Evolutionary conservation across 179 eudicot genomes (phyloP), one percentile per base, ranked within the genome.

Genomic region (Vitellaria paradoxa): DNA sequence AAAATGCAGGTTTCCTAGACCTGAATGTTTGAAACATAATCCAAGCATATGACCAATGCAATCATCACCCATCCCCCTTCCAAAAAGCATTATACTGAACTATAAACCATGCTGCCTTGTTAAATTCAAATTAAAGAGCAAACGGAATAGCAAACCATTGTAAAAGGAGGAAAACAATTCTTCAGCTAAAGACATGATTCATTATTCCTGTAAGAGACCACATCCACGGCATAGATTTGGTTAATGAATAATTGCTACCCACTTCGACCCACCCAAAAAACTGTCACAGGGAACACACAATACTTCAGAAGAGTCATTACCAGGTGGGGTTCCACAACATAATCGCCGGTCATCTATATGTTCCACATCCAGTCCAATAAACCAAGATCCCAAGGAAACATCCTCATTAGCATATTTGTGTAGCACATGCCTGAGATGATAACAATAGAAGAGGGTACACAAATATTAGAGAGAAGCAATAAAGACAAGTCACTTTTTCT

Each of bases 321-420:
- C 91, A 68, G 90, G 90, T 46, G 87, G 82, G 72, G 91, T 88
- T 63, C 91, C 91, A 77, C 91, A 88, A 47, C 91, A 88, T 68
- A 88, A 79, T 82, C 89, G 82, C 50, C 91, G 81, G 61, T 88
- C 91, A 79, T 88, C 91, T 14, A 88, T 79, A 72, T 88, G 91
- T 68, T 86, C 86, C 57, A 84, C 91, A 72, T 88, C 91, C 82
- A 88, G 83, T 17, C 91, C 91, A 77, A 88, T 88, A 77, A 88
- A 84, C 91, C 91, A 88, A 45, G 91, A 75, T 52, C 91, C 91
- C 73, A 88, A 68, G 13, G 91, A 88, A 55, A 88, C 91, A 82
- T 88, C 91, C 82, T 88, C 91, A 59, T 88, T 88, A 67, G 87
- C 88, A 74, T 76, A 88, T 79, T 80, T 88, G 77, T 88, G 91